These are phyloP conservation scores for Xylaria longipes DNA, from an alignment of 495 filamentous ascomycete species.

Conservation along the genomic window DNA sequence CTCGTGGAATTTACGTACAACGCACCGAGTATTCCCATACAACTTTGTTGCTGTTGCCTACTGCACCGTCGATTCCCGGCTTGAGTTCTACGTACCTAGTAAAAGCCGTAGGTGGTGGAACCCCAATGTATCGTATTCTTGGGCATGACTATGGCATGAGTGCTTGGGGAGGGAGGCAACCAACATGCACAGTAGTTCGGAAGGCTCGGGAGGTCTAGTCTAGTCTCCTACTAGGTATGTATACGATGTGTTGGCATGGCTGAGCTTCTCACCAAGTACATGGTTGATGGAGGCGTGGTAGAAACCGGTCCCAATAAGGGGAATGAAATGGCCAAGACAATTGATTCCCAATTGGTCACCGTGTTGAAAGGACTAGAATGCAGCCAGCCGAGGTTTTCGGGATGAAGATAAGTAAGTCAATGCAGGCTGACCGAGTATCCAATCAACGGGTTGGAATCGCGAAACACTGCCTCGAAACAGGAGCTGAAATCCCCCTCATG, in stretches of 20 bases:
- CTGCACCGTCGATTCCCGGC: background rate
- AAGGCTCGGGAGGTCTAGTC: conserved; percentile 1
- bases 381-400: background rate
- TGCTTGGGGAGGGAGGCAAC: background rate
- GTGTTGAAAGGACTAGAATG: background rate
- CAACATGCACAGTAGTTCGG: background rate
- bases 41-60: background rate
- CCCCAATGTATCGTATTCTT: background rate
- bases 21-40: background rate
- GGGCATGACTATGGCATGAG: background rate
- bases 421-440: conserved; percentile 7
- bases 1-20: background rate
- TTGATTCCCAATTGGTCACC: background rate
- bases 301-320: background rate
- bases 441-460: background rate
- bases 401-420: background rate
- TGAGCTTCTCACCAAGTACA: background rate
- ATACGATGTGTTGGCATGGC: conserved; percentile 23
- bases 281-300: background rate
- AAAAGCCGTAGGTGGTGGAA: background rate
- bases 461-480: conserved; percentile 22
- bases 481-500: conserved; percentile 13
- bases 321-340: background rate
- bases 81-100: too few species aligned
- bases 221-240: background rate